Percentiles rank a stretch among this genome's conserved stretches.
Evolutionary conservation across 768 basidiomycete genomes (phyloP).

Genomic region (Tricholoma sp.): DNA sequence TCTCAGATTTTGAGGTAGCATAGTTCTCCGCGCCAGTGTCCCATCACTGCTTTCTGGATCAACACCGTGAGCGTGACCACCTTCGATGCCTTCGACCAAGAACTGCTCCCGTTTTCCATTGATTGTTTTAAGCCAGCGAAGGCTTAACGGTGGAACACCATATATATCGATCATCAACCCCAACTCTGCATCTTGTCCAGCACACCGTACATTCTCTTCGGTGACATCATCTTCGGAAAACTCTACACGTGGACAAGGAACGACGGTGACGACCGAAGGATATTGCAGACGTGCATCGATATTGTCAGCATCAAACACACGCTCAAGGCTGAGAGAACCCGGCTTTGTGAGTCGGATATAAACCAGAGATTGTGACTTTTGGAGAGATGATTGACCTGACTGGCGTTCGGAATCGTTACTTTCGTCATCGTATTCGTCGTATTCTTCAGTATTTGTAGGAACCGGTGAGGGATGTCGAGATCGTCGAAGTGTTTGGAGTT

Average conservation of each 20-base stretch:
- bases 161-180: conserved; percentile 59
- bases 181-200: conserved; percentile 55
- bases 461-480: conserved; percentile 31
- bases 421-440: conserved; percentile 72
- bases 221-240: conserved; percentile 45
- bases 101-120: conserved; percentile 66
- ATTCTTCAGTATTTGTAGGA: conserved; percentile 36
- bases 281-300: conserved; percentile 70
- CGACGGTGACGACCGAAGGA: conserved; percentile 61
- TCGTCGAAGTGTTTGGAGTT: conserved; percentile 46
- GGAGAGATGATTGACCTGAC: conserved; percentile 41
- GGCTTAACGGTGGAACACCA: conserved; percentile 73
- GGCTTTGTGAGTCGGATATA: conserved; percentile 72
- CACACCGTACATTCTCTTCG: conserved; percentile 54
- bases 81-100: conserved; percentile 82
- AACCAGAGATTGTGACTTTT: conserved; percentile 69
- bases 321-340: conserved; percentile 70
- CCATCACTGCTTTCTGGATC: conserved; percentile 3
- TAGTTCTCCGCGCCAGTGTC: conserved; percentile 10
- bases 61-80: conserved; percentile 27
- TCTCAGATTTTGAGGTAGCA: conserved; percentile 48
- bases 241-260: conserved; percentile 76
- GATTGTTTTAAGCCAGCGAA: conserved; percentile 70
- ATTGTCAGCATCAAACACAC: conserved; percentile 63
- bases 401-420: conserved; percentile 38